Base-by-base conservation (phyloP, 345 rosid genomes). In the Ceriops decandra region DNA sequence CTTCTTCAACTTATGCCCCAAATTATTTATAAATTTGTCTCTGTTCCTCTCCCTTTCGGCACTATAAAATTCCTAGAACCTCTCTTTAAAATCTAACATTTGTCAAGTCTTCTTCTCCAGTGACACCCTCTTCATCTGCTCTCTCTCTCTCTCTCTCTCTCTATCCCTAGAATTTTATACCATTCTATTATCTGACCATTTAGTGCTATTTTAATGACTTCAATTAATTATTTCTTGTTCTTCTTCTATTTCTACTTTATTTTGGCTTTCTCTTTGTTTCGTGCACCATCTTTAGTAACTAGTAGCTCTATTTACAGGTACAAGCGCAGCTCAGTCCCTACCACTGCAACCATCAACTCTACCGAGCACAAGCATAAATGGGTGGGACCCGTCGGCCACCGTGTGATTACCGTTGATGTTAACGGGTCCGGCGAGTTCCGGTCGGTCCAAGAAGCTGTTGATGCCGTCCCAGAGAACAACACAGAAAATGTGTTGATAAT, bases 391-490 rank as follows among this genome's bases (percentile, higher is more conserved):
- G 67, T 82, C 69, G 97, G 98, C 38, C 81, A 82, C 82, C 89
- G 80, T 30, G 76, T 81, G 54, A 89, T 93, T 81, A 86, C 88
- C 5, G 96, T 93, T 38, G 82, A 85, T 32, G 47, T 80, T 51
- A 60, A 77, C 21, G 96, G 98, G 49, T 80, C 75, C 11, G 85
- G 87, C 5, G 80, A 85, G 75, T 93, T 84, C 80, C 84, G 64
- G 54, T 85, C 96, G 2, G 92, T 93, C 32, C 98, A 93, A 70
- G 97, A 82, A 6, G 98, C 98, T 6, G 84, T 93, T 7, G 85
- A 91, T 74, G 82, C 95, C 42, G 78, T 93, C 36, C 87, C 87
- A 16, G 83, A 72, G 71, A 84, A 84, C 75, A 93, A 93, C 62
- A 79, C 72, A 69, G 78, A 76, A 82, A 91, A 83, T 63, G 80